Base-by-base conservation (phyloP, 2,329 filamentous ascomycete genomes). In the Aulographum hederae region DNA sequence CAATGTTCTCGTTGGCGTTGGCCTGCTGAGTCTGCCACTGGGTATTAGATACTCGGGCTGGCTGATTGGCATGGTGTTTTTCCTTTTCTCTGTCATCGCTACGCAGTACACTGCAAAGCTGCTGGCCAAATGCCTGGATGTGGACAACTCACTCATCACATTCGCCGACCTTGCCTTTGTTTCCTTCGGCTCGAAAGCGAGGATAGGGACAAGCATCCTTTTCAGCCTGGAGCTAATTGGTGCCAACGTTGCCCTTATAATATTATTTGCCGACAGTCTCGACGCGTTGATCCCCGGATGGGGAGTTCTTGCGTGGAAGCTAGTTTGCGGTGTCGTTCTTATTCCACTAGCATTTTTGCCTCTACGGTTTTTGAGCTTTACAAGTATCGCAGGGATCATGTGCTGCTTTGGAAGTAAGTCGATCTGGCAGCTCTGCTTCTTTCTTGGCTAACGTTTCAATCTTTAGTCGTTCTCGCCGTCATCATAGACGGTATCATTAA, bases 261-360 rank as follows among this genome's bases (percentile, higher is more conserved):
- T 93, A 14, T 67, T 94, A n/a, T 95, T 95, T 51, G 80, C 81
- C n/a, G 89, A 95, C 55, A 91, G 80, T 28, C 64, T 95, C 43
- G 61, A 80, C 43, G 67, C 80, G 11, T 57, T 95, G 14, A 69
- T 94, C 31, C 79, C 82, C 0, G 72, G 68, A 0, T 56, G 78
- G 39, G 71, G 67, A 29, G 57, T 78, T 4, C 64, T 69, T 0
- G 60, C 70, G 37, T 95, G 86, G 85, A 95, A 95, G 56, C 60
- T 86, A 19, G 53, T 92, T 18, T 91, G 84, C 50, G 76, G 80
- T 12, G 37, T 81, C 13, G 60, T 92, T 33, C 60, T 95, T 41
- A 60, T 91, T 35, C 79, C 84, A 10, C 61, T 95, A 32, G 82
- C 78, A 46, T 91, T 92, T 49, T 57, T 91, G 20, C 86, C 89